These are phyloP conservation scores for Verticillium nonalfalfae DNA, from an alignment of 2,329 filamentous ascomycete species.

Conservation along the genomic window DNA sequence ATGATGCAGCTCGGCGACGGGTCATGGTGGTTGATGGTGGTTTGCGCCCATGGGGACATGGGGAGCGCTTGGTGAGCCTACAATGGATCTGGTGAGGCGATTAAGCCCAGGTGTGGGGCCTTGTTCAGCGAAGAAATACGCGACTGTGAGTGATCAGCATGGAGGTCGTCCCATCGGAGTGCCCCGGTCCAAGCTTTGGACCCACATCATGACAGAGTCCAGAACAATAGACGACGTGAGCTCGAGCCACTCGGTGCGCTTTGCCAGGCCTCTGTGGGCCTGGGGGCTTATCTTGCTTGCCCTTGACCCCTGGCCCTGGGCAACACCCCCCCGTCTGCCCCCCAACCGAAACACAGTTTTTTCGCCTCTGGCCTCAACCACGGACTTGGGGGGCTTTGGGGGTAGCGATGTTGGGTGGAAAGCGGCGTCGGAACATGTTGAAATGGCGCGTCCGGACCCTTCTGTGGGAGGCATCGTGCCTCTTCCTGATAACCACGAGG, in stretches of 20 bases:
- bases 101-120: neutral
- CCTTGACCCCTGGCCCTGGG: neutral
- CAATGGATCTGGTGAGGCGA: neutral
- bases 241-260: neutral
- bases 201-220: slow-evolving; percentile 1
- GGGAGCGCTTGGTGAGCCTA: neutral
- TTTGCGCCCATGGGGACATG: neutral
- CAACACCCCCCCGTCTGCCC: neutral
- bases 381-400: neutral
- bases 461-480: neutral
- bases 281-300: neutral
- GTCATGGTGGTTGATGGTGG: neutral
- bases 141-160: neutral
- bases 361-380: neutral
- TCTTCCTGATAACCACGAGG: neutral
- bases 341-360: neutral
- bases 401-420: neutral
- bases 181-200: neutral
- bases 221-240: neutral
- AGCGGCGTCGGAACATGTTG: neutral
- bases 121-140: neutral
- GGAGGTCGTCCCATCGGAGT: neutral
- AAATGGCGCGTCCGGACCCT: neutral
- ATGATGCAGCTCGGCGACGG: neutral
- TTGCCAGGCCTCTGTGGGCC: neutral